Evolutionary conservation across 2,329 filamentous ascomycete species (phyloP), one percentile per base, ranked within the genome.

Genomic region (Colletotrichum gigasporum): DNA sequence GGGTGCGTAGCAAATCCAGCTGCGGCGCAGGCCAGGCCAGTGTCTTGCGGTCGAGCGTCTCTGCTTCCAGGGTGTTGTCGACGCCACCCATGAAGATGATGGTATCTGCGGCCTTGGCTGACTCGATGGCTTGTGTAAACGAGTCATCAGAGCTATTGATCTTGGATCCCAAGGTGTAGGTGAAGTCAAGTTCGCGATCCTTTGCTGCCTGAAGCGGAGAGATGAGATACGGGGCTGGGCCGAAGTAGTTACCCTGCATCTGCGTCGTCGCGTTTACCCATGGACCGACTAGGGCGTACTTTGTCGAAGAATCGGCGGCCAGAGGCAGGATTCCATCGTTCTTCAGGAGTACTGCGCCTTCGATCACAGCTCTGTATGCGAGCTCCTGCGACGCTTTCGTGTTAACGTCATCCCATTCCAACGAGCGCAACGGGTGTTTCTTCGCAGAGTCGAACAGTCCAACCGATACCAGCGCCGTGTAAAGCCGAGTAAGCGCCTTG

Each of bases 1-100:
- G 58, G 8, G 73, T 69, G 14, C 58, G 44, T 3, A 65, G 35
- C 10, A 65, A 51, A n/a, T 63, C 9, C 1, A 63, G 11, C 12
- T 65, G 63, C 10, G 63, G 12, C 6, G n/a, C 30, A 12, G 63
- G 63, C 63, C 57, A 63, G 2, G 63, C 63, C 22, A 65, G 10
- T 7, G 63, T 62, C n/a, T 18, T 28, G 18, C 63, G 86, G 71
- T 93, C 90, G 59, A 89, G 89, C 51, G 82, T 79, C 87, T 92
- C 76, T 0, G 73, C 75, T 39, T 78, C 76, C 69, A 73, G 72
- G 9, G 75, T 69, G 1, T 71, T 82, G 63, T 90, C 90, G 26
- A 91, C 80, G 3, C 89, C 89, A 2, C 87, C 85, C 32, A 74
- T 74, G 0, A 73, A 70, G 63, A 90, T 79, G 18, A 90, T 88